These are phyloP conservation scores for Vaccinium corymbosum DNA, from an alignment of 148 eudicot genomes.

Conservation along the genomic window DNA sequence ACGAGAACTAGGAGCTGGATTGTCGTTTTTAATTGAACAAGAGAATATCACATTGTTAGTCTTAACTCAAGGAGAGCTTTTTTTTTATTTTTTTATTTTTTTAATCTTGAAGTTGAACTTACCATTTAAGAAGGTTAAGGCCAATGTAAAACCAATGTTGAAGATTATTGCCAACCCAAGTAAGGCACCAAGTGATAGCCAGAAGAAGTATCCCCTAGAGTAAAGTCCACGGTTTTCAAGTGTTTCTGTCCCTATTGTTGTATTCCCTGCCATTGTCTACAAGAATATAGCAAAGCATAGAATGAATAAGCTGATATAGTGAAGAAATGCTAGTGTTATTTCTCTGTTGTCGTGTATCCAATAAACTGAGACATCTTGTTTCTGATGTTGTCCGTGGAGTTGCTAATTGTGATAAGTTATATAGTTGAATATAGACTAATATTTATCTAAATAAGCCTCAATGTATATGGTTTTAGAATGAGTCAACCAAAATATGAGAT, in stretches of 20 bases:
- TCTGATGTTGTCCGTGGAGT: neutral
- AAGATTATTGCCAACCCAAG: conserved; percentile 48
- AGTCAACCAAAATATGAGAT: neutral
- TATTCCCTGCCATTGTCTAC: conserved; percentile 46
- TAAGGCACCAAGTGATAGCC: conserved; percentile 65
- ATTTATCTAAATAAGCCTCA: neutral
- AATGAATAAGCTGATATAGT: neutral
- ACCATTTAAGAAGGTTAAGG: conserved; percentile 64
- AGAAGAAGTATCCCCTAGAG: conserved; percentile 38
- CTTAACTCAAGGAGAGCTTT: neutral
- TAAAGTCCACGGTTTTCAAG: conserved; percentile 58
- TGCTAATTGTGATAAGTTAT: neutral
- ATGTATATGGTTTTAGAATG: neutral
- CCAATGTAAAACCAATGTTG: conserved; percentile 50
- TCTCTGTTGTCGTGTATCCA: neutral
- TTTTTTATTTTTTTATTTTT: neutral
- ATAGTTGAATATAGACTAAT: neutral
- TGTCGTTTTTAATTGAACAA: conserved; percentile 3
- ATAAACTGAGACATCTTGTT: neutral
- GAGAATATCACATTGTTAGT: neutral
- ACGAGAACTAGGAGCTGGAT: conserved; percentile 58
- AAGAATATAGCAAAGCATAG: conserved; percentile 4
- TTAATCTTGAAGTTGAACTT: conserved; percentile 21
- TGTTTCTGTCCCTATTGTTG: conserved; percentile 51
- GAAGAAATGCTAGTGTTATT: neutral